These are phyloP conservation scores for Phaeosphaeriaceae sp. DNA, from an alignment of 2,329 filamentous ascomycete species.

Conservation along the genomic window DNA sequence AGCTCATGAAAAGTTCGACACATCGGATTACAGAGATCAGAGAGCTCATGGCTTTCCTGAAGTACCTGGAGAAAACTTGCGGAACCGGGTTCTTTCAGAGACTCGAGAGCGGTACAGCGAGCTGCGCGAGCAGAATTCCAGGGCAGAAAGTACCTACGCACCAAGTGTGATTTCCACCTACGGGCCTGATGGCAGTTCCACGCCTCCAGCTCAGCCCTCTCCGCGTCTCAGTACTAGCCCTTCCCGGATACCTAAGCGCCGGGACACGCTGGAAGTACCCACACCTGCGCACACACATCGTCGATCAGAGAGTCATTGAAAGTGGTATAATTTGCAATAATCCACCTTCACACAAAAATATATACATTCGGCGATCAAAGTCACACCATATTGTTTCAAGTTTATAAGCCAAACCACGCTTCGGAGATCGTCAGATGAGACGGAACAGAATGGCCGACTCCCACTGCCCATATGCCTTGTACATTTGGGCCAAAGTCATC, in stretches of 20 bases:
- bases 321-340: neutral
- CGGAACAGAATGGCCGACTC: slow-evolving; percentile 37
- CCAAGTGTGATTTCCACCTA: slow-evolving; percentile 40
- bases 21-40: slow-evolving; percentile 57
- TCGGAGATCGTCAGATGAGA: slow-evolving; percentile 31
- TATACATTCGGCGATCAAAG: neutral
- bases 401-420: slow-evolving; percentile 37
- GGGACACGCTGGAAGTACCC: slow-evolving; percentile 32
- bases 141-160: slow-evolving; percentile 48
- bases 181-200: slow-evolving; percentile 25
- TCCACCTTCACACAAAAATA: neutral
- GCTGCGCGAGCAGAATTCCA: slow-evolving; percentile 48
- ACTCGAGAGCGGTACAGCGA: slow-evolving; percentile 53
- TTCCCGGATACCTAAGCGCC: slow-evolving; percentile 13
- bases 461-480: slow-evolving; percentile 36
- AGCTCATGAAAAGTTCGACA: slow-evolving; percentile 53
- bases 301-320: slow-evolving; percentile 19
- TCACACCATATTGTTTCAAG: neutral
- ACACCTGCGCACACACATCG: slow-evolving; percentile 16
- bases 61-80: slow-evolving; percentile 60
- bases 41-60: slow-evolving; percentile 61
- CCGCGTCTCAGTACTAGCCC: slow-evolving; percentile 19
- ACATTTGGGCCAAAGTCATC: slow-evolving; percentile 38
- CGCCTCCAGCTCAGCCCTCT: slow-evolving; percentile 14
- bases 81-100: slow-evolving; percentile 52